Evolutionary conservation across 371 early-diverging fungal genomes (phyloP), one percentile per base, ranked within the genome.

Genomic region (Coemansia sp.): DNA sequence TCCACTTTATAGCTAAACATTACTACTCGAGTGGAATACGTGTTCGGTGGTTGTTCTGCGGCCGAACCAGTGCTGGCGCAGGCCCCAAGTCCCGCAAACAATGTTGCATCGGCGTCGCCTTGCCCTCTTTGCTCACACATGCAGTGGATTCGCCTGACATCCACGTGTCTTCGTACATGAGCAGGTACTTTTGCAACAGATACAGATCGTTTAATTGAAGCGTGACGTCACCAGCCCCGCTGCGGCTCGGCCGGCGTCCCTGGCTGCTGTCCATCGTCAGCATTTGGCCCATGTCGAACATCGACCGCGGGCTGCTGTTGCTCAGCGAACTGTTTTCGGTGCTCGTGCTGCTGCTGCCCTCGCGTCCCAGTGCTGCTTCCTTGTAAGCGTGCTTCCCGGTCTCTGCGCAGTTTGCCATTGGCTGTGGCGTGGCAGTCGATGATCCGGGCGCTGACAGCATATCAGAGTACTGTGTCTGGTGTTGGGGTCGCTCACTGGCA

Each of bases 161-260:
- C 75, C 75, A 75, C 18, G 71, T 64, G 25, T 75, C 71, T 57
- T 60, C 53, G 47, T 75, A 75, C 64, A 71, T 47, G 9, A 30
- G 48, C 42, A 75, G 67, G 57, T 75, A 75, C 61, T 75, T 75
- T 64, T 75, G 75, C 57, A 75, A 60, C 67, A 75, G 8, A 47
- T 75, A 75, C 64, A 75, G 61, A 57, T 75, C 75, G 47, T 75
- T 75, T 33, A 75, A 61, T 26, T 71, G 64, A 63, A 75, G 39
- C 5, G 48, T 44, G 3, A 75, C 71, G n/a, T 57, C 63, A n/a
- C 63, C 50, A n/a, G 23, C 39, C 12, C 53, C 59, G 7, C 30
- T 44, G 3, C 47, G 23, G 39, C 57, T 44, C 9, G 44, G 26
- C 16, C 47, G 26, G 12, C 47, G 54, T 33, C 37, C 37, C 18